Base-by-base conservation (phyloP, 352 stramenopile species). In the Globisporangium orthogonon region DNA sequence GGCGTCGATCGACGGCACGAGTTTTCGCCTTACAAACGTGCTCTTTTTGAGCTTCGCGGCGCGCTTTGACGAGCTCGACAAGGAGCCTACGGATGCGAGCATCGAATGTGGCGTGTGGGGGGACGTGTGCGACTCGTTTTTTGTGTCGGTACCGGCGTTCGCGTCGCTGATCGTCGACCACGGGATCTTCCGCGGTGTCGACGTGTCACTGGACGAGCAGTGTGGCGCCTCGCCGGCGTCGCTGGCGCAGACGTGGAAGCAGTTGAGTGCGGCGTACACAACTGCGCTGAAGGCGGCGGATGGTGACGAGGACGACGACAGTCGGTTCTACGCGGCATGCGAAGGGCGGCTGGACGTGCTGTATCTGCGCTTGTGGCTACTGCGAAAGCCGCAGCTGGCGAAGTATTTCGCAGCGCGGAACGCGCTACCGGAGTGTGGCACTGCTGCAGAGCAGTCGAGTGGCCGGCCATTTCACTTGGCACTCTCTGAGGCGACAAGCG, bases 281-380 rank as follows among this genome's bases (percentile, higher is more conserved):
- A 23, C 18, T 14, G 47, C 54, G 3, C 28, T 54, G 45, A 15
- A 50, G 15, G 35, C 47, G 0, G 17, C 39, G 29, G 35, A 18
- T 3, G 46, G 31, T 18, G 41, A 39, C 15, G 7, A 41, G 1
- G 54, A 11, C 9, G 39, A 61, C 29, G 31, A 41, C 17, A 35
- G 37, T 29, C 46, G 39, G 37, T 55, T 61, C 39, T 55, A 61
- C 55, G 10, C 30, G 11, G n/a, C 37, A 15, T 54, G 55, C 29
- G 28, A 29, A 11, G 55, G 55, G 4, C 55, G 15, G 1, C 29
- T 61, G 10, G 55, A 55, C 33, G 55, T 55, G 55, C 55, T 60
- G 37, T 61, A 61, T n/a, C 17, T 61, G 47, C 55, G 50, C 33
- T 47, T 55, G 17, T 61, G 55, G 55, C 37, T 61, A 37, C 39